Evolutionary conservation across 2,329 filamentous ascomycete genomes (phyloP), one percentile per base, ranked within the genome.

Genomic region (Aspergillus sp.): DNA sequence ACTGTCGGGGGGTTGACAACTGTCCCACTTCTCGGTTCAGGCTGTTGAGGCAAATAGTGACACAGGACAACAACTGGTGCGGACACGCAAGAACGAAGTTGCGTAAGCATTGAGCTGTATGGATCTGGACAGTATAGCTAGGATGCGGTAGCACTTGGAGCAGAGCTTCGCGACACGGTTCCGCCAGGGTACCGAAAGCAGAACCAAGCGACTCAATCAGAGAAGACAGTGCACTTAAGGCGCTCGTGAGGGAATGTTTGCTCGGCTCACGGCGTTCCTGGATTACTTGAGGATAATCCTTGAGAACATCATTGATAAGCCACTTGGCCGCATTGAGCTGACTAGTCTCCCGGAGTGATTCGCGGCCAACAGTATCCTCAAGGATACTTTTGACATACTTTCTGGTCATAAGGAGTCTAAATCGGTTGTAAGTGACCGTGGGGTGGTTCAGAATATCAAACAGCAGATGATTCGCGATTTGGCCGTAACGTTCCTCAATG

Each of bases 11-110:
- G 0, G 88, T 87, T 13, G 84, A 86, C 6, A 98, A 83, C 47
- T 95, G 84, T 27, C 88, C 88, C 27, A 99, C 83, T 71, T 99
- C 95, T 64, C 95, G 85, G 62, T 88, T 91, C 62, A 99, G 84
- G 73, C 92, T 97, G 75, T 97, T 97, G 90, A 98, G 93, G 75
- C 93, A 98, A 49, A 98, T 91, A 0, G 94, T 96, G 17, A 98
- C 87, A 64, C 92, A 95, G 2, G 92, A 91, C 5, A 98, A 81
- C 5, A 99, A 85, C 72, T 98, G 94, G 67, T 96, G 91, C 4
- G 95, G 95, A 68, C 92, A 97, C 13, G 92, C 92, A 47, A 96
- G 82, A 0, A 96, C 91, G 70, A 98, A 95, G 0, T 85, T 87
- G 67, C 94, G 92, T 68, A 98, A 81, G 71, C 92, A 96, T 62